Percentiles rank a stretch among this genome's conserved stretches.
Evolutionary conservation across 257 asterid genomes (phyloP).

Genomic region (Prunella vulgaris): DNA sequence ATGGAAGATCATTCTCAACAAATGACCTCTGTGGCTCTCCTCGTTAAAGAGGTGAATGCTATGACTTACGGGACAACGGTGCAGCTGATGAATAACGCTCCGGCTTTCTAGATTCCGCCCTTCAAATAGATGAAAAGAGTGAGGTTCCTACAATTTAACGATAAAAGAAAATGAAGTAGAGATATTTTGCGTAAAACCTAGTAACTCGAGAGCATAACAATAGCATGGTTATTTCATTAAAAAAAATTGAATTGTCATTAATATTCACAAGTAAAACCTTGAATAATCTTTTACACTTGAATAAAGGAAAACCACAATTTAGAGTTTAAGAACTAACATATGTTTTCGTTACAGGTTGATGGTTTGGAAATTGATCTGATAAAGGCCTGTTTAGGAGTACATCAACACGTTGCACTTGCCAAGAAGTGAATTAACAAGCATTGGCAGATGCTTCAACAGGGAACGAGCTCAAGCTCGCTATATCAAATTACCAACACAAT

Average conservation of each 20-base stretch:
- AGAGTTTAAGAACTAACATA: too few species aligned
- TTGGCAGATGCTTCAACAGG: too few species aligned
- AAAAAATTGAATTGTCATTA: too few species aligned
- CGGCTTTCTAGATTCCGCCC: conserved; percentile 99
- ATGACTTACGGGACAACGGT: conserved; percentile 88
- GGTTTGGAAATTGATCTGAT: too few species aligned
- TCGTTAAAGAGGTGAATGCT: background rate
- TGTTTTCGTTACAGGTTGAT: too few species aligned
- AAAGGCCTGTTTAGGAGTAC: too few species aligned
- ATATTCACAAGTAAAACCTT: background rate
- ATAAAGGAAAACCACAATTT: background rate
- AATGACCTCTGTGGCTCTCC: conserved; percentile 9
- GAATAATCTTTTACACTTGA: too few species aligned
- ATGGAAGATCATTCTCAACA: background rate
- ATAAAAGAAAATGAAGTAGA: conserved; percentile 40
- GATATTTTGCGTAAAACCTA: conserved; percentile 19
- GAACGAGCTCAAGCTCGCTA: too few species aligned
- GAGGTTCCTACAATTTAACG: conserved; percentile 76
- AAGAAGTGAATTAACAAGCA: too few species aligned
- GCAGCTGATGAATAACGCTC: conserved; percentile 99
- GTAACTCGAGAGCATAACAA: conserved; percentile 1
- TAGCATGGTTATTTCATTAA: too few species aligned
- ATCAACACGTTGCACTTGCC: too few species aligned
- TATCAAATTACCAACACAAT: too few species aligned
- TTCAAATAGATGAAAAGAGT: conserved; percentile 89